Evolutionary conservation across 2,329 filamentous ascomycete species (phyloP).

Genomic region (Balansia obtecta): DNA sequence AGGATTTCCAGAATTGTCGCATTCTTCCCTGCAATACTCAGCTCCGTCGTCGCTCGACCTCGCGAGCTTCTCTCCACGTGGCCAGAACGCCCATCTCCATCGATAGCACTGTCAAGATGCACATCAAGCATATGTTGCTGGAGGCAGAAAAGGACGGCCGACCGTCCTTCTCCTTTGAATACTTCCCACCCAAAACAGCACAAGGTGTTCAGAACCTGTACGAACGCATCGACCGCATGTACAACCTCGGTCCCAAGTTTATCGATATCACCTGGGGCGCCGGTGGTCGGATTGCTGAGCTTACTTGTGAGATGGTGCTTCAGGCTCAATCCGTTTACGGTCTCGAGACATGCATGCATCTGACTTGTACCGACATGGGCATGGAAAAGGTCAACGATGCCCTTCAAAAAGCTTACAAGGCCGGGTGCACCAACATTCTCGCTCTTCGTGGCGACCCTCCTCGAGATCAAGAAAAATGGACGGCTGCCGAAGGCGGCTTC

Average conservation of each 20-base stretch:
- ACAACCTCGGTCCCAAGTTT: constrained; percentile 84
- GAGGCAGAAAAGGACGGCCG: constrained; percentile 67
- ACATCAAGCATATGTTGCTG: constrained; percentile 84
- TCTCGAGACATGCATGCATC: constrained; percentile 96
- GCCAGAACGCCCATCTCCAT: neutral
- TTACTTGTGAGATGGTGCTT: constrained; percentile 96
- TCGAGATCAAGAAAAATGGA: constrained; percentile 88
- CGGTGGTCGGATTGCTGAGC: constrained; percentile 76
- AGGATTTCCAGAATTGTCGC: too few species aligned
- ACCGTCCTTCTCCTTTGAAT: constrained; percentile 96
- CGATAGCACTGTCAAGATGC: constrained; percentile 51
- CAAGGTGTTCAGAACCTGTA: constrained; percentile 98
- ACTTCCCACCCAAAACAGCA: constrained; percentile 95
- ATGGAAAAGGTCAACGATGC: constrained; percentile 83
- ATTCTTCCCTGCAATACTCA: too few species aligned
- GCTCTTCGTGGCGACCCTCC: constrained; percentile 89
- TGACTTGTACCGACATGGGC: constrained; percentile 98
- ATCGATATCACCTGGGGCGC: constrained; percentile 99
- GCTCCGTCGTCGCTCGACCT: neutral
- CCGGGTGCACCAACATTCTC: constrained; percentile 94
- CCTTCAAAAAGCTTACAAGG: constrained; percentile 76
- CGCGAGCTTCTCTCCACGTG: neutral
- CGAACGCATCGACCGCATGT: constrained; percentile 99
- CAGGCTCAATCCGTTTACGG: constrained; percentile 93
- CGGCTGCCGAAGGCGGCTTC: constrained; percentile 75